Conservation (phyloP, 2,329 filamentous ascomycete species). For the Ilyonectria sp. region DNA sequence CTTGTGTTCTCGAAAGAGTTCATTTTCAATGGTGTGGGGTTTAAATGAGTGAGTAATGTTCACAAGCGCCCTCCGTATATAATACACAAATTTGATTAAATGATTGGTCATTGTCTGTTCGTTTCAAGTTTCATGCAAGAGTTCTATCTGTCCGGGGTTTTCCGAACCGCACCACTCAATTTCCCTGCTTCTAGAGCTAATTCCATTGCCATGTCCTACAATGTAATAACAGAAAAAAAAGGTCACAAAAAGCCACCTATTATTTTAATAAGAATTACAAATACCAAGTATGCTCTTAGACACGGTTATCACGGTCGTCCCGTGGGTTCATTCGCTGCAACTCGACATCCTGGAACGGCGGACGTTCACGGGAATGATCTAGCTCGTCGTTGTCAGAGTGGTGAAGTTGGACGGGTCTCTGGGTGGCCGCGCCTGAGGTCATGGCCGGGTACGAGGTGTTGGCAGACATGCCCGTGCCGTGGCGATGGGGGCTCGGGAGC, state of each 20-base stretch:
- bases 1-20: not conserved
- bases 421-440: slow-evolving; percentile 41
- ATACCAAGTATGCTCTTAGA: not conserved
- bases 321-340: slow-evolving; percentile 43
- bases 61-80: not conserved
- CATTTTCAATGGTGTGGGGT: not conserved
- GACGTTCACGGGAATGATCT: slow-evolving; percentile 1
- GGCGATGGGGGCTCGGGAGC: slow-evolving; percentile 29
- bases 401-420: slow-evolving; percentile 35
- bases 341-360: slow-evolving; percentile 54
- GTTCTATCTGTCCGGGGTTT: slow-evolving; percentile 17
- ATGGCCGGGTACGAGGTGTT: slow-evolving; percentile 47
- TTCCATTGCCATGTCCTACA: slow-evolving; percentile 14
- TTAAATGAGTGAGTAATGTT: not conserved
- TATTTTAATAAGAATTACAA: slow-evolving; percentile 7
- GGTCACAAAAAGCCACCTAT: not conserved
- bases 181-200: not conserved
- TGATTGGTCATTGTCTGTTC: slow-evolving; percentile 21
- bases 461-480: slow-evolving; percentile 45
- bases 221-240: slow-evolving; percentile 8
- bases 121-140: slow-evolving; percentile 18
- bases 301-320: slow-evolving; percentile 27
- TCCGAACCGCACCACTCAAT: slow-evolving; percentile 16
- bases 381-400: slow-evolving; percentile 17
- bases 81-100: slow-evolving; percentile 3